Percentiles rank a stretch among this genome's conserved stretches.
Evolutionary conservation across 2,329 filamentous ascomycete genomes (phyloP).

Genomic region (Aureobasidium sp.): DNA sequence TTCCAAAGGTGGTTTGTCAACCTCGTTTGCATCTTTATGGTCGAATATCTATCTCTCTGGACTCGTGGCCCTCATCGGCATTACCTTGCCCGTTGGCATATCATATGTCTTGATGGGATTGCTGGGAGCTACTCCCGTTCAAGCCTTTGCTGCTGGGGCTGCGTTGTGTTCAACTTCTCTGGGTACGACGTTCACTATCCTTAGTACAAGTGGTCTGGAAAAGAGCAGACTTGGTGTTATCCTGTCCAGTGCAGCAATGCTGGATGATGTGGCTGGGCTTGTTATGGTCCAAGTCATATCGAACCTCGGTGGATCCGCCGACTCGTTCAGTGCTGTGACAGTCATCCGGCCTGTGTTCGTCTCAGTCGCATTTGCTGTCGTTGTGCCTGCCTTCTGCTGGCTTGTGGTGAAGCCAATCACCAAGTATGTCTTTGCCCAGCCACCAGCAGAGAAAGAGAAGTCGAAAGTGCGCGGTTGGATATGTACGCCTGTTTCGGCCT

Average conservation of each 20-base stretch:
- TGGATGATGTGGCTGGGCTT: slow-evolving; percentile 71
- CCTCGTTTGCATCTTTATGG: slow-evolving; percentile 45
- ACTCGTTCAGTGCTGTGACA: slow-evolving; percentile 30
- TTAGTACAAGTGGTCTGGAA: slow-evolving; percentile 52
- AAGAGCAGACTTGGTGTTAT: slow-evolving; percentile 52
- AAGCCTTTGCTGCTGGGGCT: slow-evolving; percentile 65
- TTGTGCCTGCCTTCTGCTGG: slow-evolving; percentile 40
- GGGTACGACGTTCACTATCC: slow-evolving; percentile 60
- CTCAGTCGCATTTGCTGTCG: slow-evolving; percentile 42
- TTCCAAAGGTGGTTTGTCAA: slow-evolving; percentile 49
- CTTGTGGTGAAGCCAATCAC: slow-evolving; percentile 38
- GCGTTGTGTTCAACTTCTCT: slow-evolving; percentile 66
- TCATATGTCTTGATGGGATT: slow-evolving; percentile 53
- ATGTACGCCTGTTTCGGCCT: background rate
- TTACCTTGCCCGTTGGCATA: slow-evolving; percentile 54
- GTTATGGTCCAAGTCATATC: slow-evolving; percentile 71
- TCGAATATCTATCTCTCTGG: slow-evolving; percentile 54
- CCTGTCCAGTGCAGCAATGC: slow-evolving; percentile 64
- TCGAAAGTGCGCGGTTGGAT: background rate
- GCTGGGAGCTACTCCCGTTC: slow-evolving; percentile 43
- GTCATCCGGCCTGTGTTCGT: slow-evolving; percentile 45
- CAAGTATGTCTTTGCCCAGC: background rate
- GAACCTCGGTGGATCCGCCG: slow-evolving; percentile 43
- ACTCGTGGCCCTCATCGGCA: slow-evolving; percentile 57
- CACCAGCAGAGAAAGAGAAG: background rate